A percentile compares a stretch with the other conserved stretches of the same genome.
Conservation (phyloP, 441 rosid genomes). For the Capsella rubella region DNA sequence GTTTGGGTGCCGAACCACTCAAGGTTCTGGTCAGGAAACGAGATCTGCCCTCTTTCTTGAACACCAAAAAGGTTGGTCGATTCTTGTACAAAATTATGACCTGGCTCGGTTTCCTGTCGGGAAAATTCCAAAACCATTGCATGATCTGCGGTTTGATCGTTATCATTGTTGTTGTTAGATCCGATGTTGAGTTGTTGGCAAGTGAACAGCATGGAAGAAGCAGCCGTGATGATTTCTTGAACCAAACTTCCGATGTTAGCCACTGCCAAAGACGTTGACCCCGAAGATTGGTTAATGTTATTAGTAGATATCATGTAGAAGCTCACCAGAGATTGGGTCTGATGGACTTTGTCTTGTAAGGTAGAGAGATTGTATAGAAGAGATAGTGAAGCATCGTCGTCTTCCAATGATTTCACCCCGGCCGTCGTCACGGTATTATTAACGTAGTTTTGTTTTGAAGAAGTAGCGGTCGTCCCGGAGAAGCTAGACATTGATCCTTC, state of each 20-base stretch:
- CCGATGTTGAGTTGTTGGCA: constrained; percentile 64
- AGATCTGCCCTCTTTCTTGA: constrained; percentile 48
- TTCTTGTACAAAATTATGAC: constrained; percentile 35
- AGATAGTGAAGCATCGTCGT: constrained; percentile 51
- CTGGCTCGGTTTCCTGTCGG: constrained; percentile 32
- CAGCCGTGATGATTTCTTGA: constrained; percentile 66
- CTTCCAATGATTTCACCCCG: constrained; percentile 11
- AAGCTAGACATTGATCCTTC: constrained; percentile 40
- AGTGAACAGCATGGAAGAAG: constrained; percentile 68
- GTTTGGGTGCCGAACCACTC: constrained; percentile 47
- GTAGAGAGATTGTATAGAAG: constrained; percentile 61
- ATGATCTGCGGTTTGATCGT: constrained; percentile 8
- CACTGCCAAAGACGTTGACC: constrained; percentile 54
- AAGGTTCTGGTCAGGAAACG: constrained; percentile 40
- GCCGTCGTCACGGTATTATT: constrained; percentile 32
- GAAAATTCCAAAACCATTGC: constrained; percentile 39
- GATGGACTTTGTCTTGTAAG: constrained; percentile 69
- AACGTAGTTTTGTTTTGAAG: constrained; percentile 22
- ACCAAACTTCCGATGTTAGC: constrained; percentile 57
- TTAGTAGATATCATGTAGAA: constrained; percentile 50
- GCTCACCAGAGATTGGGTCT: constrained; percentile 63
- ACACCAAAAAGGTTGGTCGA: constrained; percentile 11
- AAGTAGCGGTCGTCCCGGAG: constrained; percentile 25
- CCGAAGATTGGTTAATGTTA: constrained; percentile 40
- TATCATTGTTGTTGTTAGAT: constrained; percentile 27